Base-by-base conservation (phyloP, 2,329 filamentous ascomycete genomes). In the Cryphonectria naterciae region DNA sequence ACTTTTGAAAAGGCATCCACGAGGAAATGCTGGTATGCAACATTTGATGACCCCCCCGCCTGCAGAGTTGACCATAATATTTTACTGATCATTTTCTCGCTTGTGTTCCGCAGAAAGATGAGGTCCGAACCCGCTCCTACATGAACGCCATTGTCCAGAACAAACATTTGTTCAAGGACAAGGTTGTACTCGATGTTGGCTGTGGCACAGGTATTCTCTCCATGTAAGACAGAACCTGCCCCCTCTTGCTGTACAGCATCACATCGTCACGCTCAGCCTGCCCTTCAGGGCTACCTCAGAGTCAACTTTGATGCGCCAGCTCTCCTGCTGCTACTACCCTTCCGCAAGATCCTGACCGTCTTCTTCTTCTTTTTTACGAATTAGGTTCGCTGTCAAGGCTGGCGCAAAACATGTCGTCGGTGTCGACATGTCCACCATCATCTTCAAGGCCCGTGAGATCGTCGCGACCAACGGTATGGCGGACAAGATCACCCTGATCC, bases 391-490 rank as follows among this genome's bases (percentile, higher is more conserved):
- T 69, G 95, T 93, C 73, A 95, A 92, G 84, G 95, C 96, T 73
- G 96, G 96, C 79, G 96, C 96, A 72, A 98, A 97, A 85, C 96
- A 99, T 83, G 96, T 99, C 76, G 97, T 98, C 76, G 96, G 96
- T 77, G 96, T 99, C 70, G 96, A 99, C 83, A 99, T 98, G 95
- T 99, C 96, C 46, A 98, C 95, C 77, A 99, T 99, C 83, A 98
- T 99, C 84, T 94, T 97, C 85, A 99, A 99, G 88, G 96, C 96
- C 61, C 91, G 91, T 78, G 93, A 98, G 86, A 99, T 99, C 75
- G 96, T 98, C 79, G 90, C 90, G 80, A 88, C 88, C 76, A 99
- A 99, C 82, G 95, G 95, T 77, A 90, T 99, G 88, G 88, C 92
- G 68, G 92, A 95, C 85, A 97, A 97, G 89, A 98, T 99, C 81